These are phyloP conservation scores for Lolium perenne DNA, from an alignment of 176 grass and related monocot genomes.

Conservation along the genomic window DNA sequence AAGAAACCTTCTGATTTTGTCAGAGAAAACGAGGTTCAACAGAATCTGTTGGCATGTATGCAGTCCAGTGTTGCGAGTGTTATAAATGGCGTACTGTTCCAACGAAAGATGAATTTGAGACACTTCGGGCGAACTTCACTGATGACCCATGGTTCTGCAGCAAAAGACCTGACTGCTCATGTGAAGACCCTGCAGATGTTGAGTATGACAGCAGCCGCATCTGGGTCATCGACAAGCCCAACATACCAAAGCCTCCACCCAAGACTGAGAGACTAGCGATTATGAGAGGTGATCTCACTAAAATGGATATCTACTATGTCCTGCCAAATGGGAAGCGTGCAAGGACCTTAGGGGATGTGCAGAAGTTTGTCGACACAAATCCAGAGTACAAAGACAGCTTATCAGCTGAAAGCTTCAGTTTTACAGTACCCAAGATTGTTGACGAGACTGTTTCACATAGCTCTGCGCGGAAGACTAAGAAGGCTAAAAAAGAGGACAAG, in stretches of 20 bases:
- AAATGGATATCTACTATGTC: constrained; percentile 83
- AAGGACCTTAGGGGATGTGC: constrained; percentile 64
- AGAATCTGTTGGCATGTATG: constrained; percentile 67
- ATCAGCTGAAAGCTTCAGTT: constrained; percentile 70
- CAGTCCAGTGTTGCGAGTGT: constrained; percentile 77
- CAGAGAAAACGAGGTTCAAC: constrained; percentile 57
- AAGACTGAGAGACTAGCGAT: constrained; percentile 64
- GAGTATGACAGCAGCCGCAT: constrained; percentile 70
- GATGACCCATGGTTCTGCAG: constrained; percentile 81
- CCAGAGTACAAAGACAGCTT: constrained; percentile 69
- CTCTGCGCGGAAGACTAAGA: constrained; percentile 50
- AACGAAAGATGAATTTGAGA: constrained; percentile 81
- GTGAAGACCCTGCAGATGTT: constrained; percentile 59
- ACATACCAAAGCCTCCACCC: constrained; percentile 78
- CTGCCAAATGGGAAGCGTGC: constrained; percentile 88
- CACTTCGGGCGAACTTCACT: constrained; percentile 66
- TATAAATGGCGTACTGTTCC: constrained; percentile 74
- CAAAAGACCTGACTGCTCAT: constrained; percentile 35
- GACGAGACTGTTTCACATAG: constrained; percentile 71
- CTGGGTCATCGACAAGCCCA: constrained; percentile 87
- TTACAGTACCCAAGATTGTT: constrained; percentile 69
- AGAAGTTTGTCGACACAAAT: constrained; percentile 76
- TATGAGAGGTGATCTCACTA: constrained; percentile 76
- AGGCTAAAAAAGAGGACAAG: constrained; percentile 58
- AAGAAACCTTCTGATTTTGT: constrained; percentile 27